phyloP scores from a whole-genome alignment of 169 alveolate genomes.

The Babesia gibsoni region DNA sequence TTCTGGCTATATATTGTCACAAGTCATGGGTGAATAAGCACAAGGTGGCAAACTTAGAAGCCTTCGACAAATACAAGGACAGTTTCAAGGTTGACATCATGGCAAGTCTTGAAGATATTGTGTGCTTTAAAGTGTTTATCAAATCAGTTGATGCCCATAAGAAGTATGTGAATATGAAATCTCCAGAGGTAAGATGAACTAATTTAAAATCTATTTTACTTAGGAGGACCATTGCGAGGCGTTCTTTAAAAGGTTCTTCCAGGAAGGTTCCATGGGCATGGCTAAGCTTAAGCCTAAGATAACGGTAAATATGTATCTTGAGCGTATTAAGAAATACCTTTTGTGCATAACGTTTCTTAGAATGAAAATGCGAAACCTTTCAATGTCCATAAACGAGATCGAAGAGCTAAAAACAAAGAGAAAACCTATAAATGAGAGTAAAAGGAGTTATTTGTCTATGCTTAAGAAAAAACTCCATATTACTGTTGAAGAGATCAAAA shows the following conservation, averaged over 20 bases:
- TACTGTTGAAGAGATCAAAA: conserved; percentile 24
- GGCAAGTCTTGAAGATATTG: conserved; percentile 36
- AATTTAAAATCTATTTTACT: neutral
- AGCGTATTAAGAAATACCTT: conserved; percentile 42
- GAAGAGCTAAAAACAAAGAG: neutral
- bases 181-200: neutral
- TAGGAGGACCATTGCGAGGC: conserved; percentile 24
- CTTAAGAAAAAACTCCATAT: conserved; percentile 14
- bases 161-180: neutral
- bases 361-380: conserved; percentile 4
- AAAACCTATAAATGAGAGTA: neutral
- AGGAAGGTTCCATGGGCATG: neutral
- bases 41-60: neutral
- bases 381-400: neutral
- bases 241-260: conserved; percentile 27
- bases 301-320: conserved; percentile 13
- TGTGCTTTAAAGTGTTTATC: conserved; percentile 38
- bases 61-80: conserved; percentile 7
- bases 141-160: conserved; percentile 26
- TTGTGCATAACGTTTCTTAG: conserved; percentile 30
- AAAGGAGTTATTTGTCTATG: neutral
- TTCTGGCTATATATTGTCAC: conserved; percentile 32
- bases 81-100: conserved; percentile 29
- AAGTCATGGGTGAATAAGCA: conserved; percentile 3
- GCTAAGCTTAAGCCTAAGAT: neutral